phyloP scores from a whole-genome alignment of 1,284 basidiomycete genomes.

The Cryptococcus floricola region DNA sequence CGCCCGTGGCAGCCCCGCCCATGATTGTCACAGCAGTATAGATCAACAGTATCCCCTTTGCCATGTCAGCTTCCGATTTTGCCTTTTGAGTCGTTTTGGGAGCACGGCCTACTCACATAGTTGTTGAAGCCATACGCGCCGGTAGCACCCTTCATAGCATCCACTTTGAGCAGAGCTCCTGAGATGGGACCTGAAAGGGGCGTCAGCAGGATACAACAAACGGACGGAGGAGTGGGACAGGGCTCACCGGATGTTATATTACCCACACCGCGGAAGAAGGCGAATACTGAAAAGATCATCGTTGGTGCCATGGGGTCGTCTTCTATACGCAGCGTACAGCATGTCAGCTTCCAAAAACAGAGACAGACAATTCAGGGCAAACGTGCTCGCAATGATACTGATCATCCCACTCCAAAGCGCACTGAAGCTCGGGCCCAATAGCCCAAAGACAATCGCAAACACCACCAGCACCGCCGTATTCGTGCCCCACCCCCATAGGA shows the following conservation, averaged over 20 bases:
- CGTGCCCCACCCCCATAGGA: slow-evolving; percentile 48
- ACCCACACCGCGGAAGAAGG: slow-evolving; percentile 44
- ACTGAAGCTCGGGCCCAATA: slow-evolving; percentile 34
- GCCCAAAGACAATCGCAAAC: slow-evolving; percentile 35
- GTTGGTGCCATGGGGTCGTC: slow-evolving; percentile 41
- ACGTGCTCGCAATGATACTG: slow-evolving; percentile 31
- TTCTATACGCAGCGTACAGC: slow-evolving; percentile 10
- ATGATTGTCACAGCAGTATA: slow-evolving; percentile 17
- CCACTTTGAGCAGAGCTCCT: slow-evolving; percentile 27
- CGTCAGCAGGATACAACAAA: background rate
- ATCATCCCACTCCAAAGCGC: slow-evolving; percentile 40
- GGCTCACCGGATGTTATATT: slow-evolving; percentile 41
- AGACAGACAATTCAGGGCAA: too few species aligned
- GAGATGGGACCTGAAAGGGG: slow-evolving; percentile 33
- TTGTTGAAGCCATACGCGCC: slow-evolving; percentile 44
- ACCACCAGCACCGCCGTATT: slow-evolving; percentile 26
- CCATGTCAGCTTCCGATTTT: background rate
- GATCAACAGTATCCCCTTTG: slow-evolving; percentile 13
- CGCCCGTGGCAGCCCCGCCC: slow-evolving; percentile 9
- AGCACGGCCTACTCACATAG: slow-evolving; percentile 25
- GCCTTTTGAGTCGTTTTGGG: background rate
- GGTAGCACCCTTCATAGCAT: slow-evolving; percentile 19
- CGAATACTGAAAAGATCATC: slow-evolving; percentile 43
- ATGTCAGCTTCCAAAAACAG: background rate
- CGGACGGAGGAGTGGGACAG: background rate